phyloP scores from a whole-genome alignment of 768 basidiomycete species.

The Mycena galopus region DNA sequence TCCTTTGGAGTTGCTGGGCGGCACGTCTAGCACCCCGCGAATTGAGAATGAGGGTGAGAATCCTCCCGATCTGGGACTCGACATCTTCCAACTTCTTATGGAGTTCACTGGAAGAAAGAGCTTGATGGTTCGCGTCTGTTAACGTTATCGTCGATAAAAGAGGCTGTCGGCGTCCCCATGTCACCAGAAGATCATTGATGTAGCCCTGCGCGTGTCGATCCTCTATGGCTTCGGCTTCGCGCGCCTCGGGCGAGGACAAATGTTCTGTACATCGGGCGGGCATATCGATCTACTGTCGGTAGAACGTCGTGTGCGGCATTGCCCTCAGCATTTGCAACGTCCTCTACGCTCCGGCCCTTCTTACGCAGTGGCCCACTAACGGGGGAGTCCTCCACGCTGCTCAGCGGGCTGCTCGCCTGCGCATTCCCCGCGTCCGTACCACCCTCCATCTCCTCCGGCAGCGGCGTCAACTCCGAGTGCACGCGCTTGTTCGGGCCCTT shows the following conservation, averaged over 20 bases:
- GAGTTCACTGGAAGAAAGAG: no score
- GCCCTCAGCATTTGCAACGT: no score
- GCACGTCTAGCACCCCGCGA: background rate
- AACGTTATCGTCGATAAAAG: no score
- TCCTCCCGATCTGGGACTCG: background rate
- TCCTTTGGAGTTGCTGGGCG: background rate
- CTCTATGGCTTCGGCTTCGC: no score
- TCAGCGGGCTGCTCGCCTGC: constrained; percentile 26
- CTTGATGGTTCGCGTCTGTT: no score
- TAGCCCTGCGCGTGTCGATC: no score
- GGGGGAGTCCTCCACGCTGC: constrained; percentile 21
- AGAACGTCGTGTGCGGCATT: no score
- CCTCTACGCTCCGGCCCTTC: constrained; percentile 22
- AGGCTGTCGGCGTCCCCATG: no score
- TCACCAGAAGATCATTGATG: no score
- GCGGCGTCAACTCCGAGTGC: constrained; percentile 57
- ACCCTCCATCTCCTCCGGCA: constrained; percentile 52
- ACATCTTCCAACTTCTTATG: background rate
- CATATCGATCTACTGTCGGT: no score
- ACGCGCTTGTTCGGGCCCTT: constrained; percentile 57
- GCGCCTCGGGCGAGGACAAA: no score
- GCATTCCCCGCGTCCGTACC: constrained; percentile 12
- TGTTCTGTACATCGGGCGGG: no score
- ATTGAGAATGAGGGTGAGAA: background rate
- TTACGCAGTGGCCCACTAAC: constrained; percentile 10